Evolutionary conservation across 495 filamentous ascomycete species (phyloP), one percentile per base, ranked within the genome.

Genomic region (Hypoxylon fuscum): DNA sequence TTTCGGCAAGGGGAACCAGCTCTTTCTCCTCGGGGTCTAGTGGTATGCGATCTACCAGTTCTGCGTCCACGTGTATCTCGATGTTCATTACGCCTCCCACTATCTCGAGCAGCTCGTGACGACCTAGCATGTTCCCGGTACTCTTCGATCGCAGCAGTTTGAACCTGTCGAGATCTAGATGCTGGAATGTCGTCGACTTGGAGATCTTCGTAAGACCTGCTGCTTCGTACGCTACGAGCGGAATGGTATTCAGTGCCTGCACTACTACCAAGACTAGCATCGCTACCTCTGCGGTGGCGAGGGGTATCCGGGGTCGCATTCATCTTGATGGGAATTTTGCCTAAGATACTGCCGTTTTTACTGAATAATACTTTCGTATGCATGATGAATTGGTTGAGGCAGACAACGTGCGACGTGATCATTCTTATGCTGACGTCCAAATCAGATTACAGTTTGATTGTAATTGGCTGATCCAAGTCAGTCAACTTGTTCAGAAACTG

Each of bases 91-190:
- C 12, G 41, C 10, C 11, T 22, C 11, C 41, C 15, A 5, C 20
- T 12, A 9, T 10, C 17, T 15, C 57, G 68, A 68, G 56, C 4
- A 51, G 14, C 65, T 18, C 11, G 65, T 70, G 2, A 69, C 72
- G 1, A 34, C 41, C 5, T 61, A 8, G 22, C 22, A 2, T 14
- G 41, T 21, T 44, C 41, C 20, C 41, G 41, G 10, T 23, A 44
- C 5, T 21, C 20, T 1, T 20, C 8, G 8, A 44, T 23, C 22
- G 18, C 41, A n/a, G 7, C 22, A 3, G 41, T 44, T 12, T 27
- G 41, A 23, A 23, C 20, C 9, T n/a, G 17, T 31, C 43, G 22
- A 6, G 23, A 6, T 18, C 23, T 12, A n/a, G 12, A 15, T 40
- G n/a, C 17, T 4, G 8, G 15, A 4, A 0, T 15, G 4, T 18